A percentile compares a stretch with the other conserved stretches of the same genome.
These are phyloP conservation scores for Talaromyces amestolkiae DNA, from an alignment of 2,329 filamentous ascomycete genomes.

Conservation along the genomic window DNA sequence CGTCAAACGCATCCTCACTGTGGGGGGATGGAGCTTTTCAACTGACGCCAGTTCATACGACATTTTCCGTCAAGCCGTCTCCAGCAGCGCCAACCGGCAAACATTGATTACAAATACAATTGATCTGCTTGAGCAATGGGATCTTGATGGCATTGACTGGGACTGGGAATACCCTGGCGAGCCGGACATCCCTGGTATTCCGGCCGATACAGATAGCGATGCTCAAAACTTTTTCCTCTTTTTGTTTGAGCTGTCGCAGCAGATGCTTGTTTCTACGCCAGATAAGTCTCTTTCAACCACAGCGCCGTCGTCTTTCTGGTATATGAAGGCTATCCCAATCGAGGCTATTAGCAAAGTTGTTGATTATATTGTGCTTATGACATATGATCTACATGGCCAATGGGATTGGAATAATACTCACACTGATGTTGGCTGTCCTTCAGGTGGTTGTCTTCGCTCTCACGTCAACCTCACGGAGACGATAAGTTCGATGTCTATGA, in stretches of 20 bases:
- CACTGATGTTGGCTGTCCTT: background rate
- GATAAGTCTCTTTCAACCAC: background rate
- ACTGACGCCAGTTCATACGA: too few relatives aligned
- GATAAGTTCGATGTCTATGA: background rate
- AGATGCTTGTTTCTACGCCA: too few relatives aligned
- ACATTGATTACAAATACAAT: too few relatives aligned
- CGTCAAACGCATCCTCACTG: too few relatives aligned
- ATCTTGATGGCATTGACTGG: background rate
- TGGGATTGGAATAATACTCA: background rate
- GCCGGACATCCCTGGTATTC: background rate
- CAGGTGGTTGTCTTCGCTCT: background rate
- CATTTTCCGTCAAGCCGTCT: too few relatives aligned
- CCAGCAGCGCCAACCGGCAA: too few relatives aligned
- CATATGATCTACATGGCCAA: background rate
- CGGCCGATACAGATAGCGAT: background rate
- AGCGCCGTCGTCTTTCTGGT: background rate
- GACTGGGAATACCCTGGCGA: background rate
- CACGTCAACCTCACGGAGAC: background rate
- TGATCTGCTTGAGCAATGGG: too few relatives aligned
- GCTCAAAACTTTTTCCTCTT: background rate
- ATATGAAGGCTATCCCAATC: background rate
- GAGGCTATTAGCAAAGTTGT: too few relatives aligned
- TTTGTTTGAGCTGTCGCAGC: too few relatives aligned
- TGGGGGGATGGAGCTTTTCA: too few relatives aligned
- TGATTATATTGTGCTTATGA: background rate